Evolutionary conservation across 2,329 filamentous ascomycete species (phyloP).

Genomic region (Fusarium sp.): DNA sequence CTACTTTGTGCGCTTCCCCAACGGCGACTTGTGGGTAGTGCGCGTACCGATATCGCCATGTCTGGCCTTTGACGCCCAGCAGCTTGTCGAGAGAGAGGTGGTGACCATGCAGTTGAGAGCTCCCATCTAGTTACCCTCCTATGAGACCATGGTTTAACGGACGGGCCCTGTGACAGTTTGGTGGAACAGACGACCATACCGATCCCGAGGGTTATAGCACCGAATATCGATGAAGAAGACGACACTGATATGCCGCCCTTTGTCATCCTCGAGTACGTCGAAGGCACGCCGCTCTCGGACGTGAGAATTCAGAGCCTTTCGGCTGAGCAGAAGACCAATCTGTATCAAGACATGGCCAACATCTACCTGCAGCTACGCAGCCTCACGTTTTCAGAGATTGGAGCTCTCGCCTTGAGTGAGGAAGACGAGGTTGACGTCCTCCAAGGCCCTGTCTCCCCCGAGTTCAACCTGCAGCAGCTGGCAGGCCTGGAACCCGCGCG

Average conservation of each 20-base stretch:
- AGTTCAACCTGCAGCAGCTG: constrained; percentile 43
- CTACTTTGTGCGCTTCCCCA: constrained; percentile 32
- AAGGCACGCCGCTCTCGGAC: constrained; percentile 27
- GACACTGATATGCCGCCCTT: constrained; percentile 16
- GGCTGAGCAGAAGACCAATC: not conserved
- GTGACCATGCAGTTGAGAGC: constrained; percentile 31
- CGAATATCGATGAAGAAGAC: constrained; percentile 1
- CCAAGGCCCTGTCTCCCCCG: constrained; percentile 21
- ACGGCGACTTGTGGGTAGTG: constrained; percentile 19
- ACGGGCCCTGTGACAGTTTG: constrained; percentile 5
- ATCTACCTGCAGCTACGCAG: not conserved
- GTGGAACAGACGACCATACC: constrained; percentile 24
- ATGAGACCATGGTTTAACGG: not conserved
- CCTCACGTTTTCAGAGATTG: not conserved
- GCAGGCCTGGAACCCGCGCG: constrained; percentile 36
- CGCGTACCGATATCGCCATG: constrained; percentile 24
- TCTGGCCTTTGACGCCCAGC: constrained; percentile 1
- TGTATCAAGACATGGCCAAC: not conserved
- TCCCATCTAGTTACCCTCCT: not conserved
- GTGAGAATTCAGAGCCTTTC: constrained; percentile 2
- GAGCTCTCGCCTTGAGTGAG: not conserved
- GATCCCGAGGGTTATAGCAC: constrained; percentile 1
- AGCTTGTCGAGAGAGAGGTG: constrained; percentile 31
- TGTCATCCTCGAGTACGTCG: constrained; percentile 35
- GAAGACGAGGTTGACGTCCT: constrained; percentile 6